A percentile compares a stretch with the other conserved stretches of the same genome.
These are phyloP conservation scores for Neurospora cerealis DNA, from an alignment of 495 filamentous ascomycete species.

Conservation along the genomic window DNA sequence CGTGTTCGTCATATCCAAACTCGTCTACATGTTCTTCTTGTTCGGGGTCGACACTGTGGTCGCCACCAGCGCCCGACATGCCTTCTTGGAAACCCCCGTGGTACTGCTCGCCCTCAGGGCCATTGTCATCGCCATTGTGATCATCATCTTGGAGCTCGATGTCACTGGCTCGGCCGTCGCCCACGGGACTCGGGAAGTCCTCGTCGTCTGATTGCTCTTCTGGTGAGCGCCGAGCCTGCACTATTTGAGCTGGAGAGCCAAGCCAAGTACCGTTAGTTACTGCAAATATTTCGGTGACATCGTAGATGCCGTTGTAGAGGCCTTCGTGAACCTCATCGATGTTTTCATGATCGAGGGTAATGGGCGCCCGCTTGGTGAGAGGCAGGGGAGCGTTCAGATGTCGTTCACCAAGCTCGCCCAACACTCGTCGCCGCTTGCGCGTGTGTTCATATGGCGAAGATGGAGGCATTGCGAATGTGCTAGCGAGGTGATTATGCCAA, in stretches of 20 bases:
- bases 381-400: constrained; percentile 12
- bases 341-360: constrained; percentile 19
- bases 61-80: constrained; percentile 1
- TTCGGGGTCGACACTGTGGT: constrained; percentile 12
- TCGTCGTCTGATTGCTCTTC: constrained; percentile 11
- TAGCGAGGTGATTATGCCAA: not conserved
- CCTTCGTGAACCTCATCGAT: constrained; percentile 6
- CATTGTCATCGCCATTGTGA: not conserved
- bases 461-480: not conserved
- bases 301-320: constrained; percentile 11
- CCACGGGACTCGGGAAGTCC: constrained; percentile 1
- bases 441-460: not conserved
- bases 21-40: constrained; percentile 18
- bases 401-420: constrained; percentile 11
- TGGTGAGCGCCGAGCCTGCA: not conserved
- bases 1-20: constrained; percentile 1
- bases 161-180: not conserved
- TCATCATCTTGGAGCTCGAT: not conserved
- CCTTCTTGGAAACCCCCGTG: constrained; percentile 4
- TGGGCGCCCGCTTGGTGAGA: constrained; percentile 10
- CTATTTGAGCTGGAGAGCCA: constrained; percentile 1
- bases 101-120: not conserved
- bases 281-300: constrained; percentile 10
- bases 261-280: constrained; percentile 11
- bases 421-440: not conserved